These are phyloP conservation scores for Solanum ossicruentum DNA, from an alignment of 257 asterid genomes.

Conservation along the genomic window DNA sequence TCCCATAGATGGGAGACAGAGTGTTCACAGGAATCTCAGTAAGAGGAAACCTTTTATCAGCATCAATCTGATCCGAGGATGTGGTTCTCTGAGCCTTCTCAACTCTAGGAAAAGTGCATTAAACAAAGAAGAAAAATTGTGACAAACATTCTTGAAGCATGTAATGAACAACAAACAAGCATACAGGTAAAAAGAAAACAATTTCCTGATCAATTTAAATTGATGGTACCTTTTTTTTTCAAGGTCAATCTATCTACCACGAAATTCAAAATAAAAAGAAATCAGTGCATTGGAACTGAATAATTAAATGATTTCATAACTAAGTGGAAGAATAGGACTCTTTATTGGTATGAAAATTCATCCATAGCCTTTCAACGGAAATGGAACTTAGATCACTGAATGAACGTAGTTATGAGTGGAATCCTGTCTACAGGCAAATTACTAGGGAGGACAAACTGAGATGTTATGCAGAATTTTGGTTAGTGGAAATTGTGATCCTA, in stretches of 20 bases:
- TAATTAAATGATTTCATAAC: background rate
- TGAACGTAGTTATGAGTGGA: background rate
- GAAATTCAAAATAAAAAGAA: background rate
- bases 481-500: background rate
- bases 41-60: constrained; percentile 41
- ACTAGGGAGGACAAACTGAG: background rate
- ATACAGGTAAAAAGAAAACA: background rate
- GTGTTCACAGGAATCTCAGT: constrained; percentile 34
- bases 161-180: background rate
- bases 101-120: constrained; percentile 18
- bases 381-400: background rate
- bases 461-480: background rate
- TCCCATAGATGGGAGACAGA: constrained; percentile 9
- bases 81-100: constrained; percentile 19
- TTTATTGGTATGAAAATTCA: background rate
- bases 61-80: constrained; percentile 8
- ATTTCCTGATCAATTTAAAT: background rate
- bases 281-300: background rate
- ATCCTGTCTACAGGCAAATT: background rate
- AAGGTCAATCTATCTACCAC: background rate
- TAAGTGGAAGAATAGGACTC: background rate
- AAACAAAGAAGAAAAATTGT: background rate
- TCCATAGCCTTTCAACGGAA: background rate
- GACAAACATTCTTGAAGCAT: background rate
- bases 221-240: background rate